Percentiles rank a stretch among this genome's conserved stretches.
Conservation (phyloP, 176 grass and related monocot genomes). For the Ampelocalamus luodianensis region DNA sequence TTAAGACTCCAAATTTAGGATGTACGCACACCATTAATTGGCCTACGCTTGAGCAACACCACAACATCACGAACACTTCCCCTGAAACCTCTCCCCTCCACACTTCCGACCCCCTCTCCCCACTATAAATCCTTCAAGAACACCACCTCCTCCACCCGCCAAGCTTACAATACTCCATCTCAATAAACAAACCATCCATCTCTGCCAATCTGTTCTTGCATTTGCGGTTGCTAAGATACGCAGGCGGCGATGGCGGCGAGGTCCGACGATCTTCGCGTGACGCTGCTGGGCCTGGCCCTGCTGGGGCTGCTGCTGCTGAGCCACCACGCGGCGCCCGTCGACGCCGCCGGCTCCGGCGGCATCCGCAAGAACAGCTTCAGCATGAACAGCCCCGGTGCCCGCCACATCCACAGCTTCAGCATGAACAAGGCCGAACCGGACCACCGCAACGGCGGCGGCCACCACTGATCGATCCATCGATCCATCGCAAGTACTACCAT, state of each 20-base stretch:
- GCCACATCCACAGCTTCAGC: slow-evolving; percentile 52
- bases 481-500: not conserved
- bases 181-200: slow-evolving; percentile 27
- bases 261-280: slow-evolving; percentile 53
- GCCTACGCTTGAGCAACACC: slow-evolving; percentile 39
- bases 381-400: slow-evolving; percentile 33
- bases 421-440: not conserved
- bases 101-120: not conserved
- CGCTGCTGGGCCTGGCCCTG: slow-evolving; percentile 46
- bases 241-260: slow-evolving; percentile 42
- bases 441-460: not conserved
- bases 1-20: slow-evolving; percentile 20
- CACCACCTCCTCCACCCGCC: slow-evolving; percentile 19
- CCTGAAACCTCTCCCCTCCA: slow-evolving; percentile 47
- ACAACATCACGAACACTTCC: not conserved
- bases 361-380: slow-evolving; percentile 35
- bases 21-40: not conserved
- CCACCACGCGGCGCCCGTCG: slow-evolving; percentile 40
- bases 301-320: slow-evolving; percentile 49
- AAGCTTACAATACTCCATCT: slow-evolving; percentile 6
- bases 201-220: not conserved
- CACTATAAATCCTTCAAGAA: slow-evolving; percentile 42
- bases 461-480: slow-evolving; percentile 25
- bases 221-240: not conserved
- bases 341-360: not conserved